phyloP scores from a whole-genome alignment of 345 rosid species.

The Populus davidiana region DNA sequence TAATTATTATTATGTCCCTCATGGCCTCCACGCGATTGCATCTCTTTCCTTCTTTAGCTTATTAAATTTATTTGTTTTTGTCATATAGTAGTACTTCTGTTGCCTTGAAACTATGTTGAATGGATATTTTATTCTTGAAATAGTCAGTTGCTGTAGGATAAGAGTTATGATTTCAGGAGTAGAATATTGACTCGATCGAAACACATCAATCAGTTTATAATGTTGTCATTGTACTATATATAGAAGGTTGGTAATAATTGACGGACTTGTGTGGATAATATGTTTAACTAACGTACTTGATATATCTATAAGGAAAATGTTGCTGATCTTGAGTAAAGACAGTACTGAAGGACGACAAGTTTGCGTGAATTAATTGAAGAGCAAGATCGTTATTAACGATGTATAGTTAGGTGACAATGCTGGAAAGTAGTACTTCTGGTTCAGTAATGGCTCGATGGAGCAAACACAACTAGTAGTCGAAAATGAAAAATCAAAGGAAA shows the following conservation, averaged over 20 bases:
- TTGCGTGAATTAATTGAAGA: background rate
- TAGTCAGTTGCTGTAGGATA: background rate
- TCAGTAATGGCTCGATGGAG: background rate
- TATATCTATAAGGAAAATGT: background rate
- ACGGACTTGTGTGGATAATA: background rate
- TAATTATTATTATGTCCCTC: background rate
- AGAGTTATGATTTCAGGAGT: background rate
- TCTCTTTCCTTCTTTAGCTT: constrained; percentile 12
- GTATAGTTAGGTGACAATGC: background rate
- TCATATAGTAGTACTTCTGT: background rate
- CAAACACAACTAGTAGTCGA: background rate
- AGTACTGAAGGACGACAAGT: background rate
- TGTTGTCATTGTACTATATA: background rate
- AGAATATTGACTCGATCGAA: background rate
- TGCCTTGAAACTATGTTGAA: background rate
- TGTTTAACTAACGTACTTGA: background rate
- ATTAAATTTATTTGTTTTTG: constrained; percentile 6
- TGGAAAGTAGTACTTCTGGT: background rate
- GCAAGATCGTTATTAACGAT: background rate
- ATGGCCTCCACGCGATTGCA: constrained; percentile 18
- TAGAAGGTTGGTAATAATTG: background rate
- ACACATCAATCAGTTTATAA: background rate
- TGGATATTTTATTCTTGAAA: background rate
- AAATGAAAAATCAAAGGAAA: background rate
- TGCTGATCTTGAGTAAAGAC: background rate